Conservation (phyloP, 768 basidiomycete species). For the Tephrocybe sp. region DNA sequence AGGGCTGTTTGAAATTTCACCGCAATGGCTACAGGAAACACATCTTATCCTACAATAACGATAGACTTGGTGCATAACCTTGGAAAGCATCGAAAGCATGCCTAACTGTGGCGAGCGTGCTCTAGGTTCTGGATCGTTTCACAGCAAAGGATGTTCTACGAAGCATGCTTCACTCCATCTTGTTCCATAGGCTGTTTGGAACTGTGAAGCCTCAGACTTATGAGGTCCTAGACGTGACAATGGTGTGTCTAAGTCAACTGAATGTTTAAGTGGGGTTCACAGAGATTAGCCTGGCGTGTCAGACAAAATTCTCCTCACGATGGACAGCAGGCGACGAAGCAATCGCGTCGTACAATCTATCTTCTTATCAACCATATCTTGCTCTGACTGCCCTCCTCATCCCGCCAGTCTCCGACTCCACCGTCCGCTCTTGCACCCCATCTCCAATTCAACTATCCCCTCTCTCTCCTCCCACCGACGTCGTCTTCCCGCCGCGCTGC, state of each 20-base stretch:
- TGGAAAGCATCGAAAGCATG: conserved; percentile 1
- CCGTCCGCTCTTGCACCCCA: too few species aligned
- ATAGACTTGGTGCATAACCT: conserved; percentile 16
- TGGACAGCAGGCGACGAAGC: too few species aligned
- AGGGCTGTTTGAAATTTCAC: too few species aligned
- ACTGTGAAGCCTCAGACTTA: conserved; percentile 72
- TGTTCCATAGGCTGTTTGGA: conserved; percentile 83
- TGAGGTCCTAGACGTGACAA: conserved; percentile 81
- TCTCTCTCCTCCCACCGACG: too few species aligned
- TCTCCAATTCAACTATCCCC: too few species aligned
- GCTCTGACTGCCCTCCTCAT: too few species aligned
- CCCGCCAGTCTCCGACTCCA: too few species aligned
- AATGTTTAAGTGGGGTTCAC: not conserved
- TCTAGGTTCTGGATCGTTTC: conserved; percentile 70
- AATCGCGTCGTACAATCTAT: too few species aligned
- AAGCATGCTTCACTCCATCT: conserved; percentile 75
- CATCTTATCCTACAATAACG: conserved; percentile 13
- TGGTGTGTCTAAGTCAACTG: conserved; percentile 45
- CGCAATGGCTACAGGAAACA: conserved; percentile 12
- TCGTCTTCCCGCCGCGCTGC: too few species aligned
- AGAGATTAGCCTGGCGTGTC: conserved; percentile 66
- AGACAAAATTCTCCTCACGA: too few species aligned
- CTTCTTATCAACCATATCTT: too few species aligned
- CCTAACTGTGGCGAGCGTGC: conserved; percentile 6
- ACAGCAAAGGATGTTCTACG: conserved; percentile 72